These are phyloP conservation scores for Yamadazyma oceani DNA, from an alignment of 1,139 yeast genomes.

Conservation along the genomic window DNA sequence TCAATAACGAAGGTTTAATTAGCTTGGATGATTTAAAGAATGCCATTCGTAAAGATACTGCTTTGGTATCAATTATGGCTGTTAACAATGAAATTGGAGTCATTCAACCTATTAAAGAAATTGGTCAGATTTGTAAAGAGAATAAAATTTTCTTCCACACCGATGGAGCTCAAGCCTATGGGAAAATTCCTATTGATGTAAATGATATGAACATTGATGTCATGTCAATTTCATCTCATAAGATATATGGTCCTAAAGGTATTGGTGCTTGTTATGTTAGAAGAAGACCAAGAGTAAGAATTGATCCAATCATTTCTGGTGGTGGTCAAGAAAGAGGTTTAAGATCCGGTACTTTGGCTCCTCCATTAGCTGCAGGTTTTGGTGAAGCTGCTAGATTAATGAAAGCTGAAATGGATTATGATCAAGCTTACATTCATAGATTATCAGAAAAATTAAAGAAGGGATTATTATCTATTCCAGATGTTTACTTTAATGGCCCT, in stretches of 20 bases:
- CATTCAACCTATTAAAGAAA: conserved; percentile 92
- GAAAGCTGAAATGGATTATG: conserved; percentile 71
- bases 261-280: conserved; percentile 94
- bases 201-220: conserved; percentile 91
- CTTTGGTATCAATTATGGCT: conserved; percentile 92
- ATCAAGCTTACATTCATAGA: conserved; percentile 63
- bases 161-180: conserved; percentile 98
- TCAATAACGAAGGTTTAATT: conserved; percentile 75
- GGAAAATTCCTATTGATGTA: conserved; percentile 90
- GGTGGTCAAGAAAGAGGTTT: conserved; percentile 99
- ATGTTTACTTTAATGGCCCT: conserved; percentile 89
- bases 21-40: conserved; percentile 73
- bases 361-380: conserved; percentile 92
- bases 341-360: conserved; percentile 95
- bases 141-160: conserved; percentile 95
- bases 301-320: conserved; percentile 92
- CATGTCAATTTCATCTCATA: conserved; percentile 92
- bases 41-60: conserved; percentile 89
- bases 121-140: conserved; percentile 82
- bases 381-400: conserved; percentile 96
- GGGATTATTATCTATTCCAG: conserved; percentile 79
- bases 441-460: conserved; percentile 72
- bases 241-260: conserved; percentile 98
- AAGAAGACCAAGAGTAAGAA: conserved; percentile 97
- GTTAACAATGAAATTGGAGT: conserved; percentile 99